A percentile compares a stretch with the other conserved stretches of the same genome.
Evolutionary conservation across 495 filamentous ascomycete species (phyloP).

Genomic region (Xylaria bambusicola): DNA sequence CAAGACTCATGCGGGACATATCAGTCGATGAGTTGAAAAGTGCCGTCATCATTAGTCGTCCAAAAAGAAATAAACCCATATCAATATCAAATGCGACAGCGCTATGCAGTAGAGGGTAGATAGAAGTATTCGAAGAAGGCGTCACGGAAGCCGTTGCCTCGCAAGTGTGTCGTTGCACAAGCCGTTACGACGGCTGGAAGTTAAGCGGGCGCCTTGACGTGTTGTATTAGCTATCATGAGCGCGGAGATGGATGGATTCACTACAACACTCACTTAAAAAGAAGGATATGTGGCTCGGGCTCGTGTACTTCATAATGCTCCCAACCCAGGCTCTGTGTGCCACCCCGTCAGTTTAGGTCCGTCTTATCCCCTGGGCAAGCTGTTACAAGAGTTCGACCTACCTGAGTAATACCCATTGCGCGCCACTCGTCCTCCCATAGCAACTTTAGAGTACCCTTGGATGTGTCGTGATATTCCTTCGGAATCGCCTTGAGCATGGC

Average conservation of each 20-base stretch:
- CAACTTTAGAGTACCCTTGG: slow-evolving; percentile 90
- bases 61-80: slow-evolving; percentile 33
- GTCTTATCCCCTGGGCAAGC: background rate
- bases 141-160: slow-evolving; percentile 7
- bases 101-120: slow-evolving; percentile 44
- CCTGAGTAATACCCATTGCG: slow-evolving; percentile 93
- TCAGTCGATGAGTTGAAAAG: slow-evolving; percentile 20
- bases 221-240: slow-evolving; percentile 9
- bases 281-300: slow-evolving; percentile 94
- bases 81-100: slow-evolving; percentile 41
- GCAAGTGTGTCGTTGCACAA: slow-evolving; percentile 1
- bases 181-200: slow-evolving; percentile 69
- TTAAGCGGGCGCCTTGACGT: slow-evolving; percentile 74
- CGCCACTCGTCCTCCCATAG: slow-evolving; percentile 99
- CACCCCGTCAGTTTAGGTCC: slow-evolving; percentile 25
- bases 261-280: slow-evolving; percentile 81
- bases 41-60: slow-evolving; percentile 32
- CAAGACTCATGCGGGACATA: slow-evolving; percentile 4
- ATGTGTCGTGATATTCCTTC: slow-evolving; percentile 87
- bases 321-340: slow-evolving; percentile 85
- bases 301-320: slow-evolving; percentile 99
- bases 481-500: slow-evolving; percentile 97
- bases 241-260: background rate
- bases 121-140: slow-evolving; percentile 22
- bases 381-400: slow-evolving; percentile 37